These are phyloP conservation scores for Vitis hybrid DNA, from an alignment of 177 flowering plant genomes.

Conservation along the genomic window DNA sequence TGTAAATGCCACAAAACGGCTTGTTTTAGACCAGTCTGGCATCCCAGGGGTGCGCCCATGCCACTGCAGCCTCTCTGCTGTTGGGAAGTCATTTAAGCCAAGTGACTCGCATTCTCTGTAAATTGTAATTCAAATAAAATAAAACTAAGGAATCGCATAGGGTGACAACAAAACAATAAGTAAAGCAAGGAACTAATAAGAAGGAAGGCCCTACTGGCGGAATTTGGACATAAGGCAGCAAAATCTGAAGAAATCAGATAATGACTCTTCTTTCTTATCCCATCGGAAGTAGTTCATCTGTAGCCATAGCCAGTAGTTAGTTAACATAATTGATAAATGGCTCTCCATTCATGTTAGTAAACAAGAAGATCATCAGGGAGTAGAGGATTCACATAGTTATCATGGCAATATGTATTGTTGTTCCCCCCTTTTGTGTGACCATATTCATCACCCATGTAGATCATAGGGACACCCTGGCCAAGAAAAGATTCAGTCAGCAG, in stretches of 20 bases:
- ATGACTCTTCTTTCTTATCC: conserved; percentile 83
- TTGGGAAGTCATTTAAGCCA: conserved; percentile 78
- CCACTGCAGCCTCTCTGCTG: conserved; percentile 86
- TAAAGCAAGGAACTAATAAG: not conserved
- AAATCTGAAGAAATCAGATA: conserved; percentile 81
- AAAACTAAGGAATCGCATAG: not conserved
- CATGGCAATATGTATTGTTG: conserved; percentile 97
- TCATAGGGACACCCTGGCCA: conserved; percentile 91
- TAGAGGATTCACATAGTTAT: conserved; percentile 60
- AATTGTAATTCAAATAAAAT: conserved; percentile 5
- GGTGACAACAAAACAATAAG: conserved; percentile 1
- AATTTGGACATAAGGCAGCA: conserved; percentile 78
- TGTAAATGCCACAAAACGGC: conserved; percentile 87
- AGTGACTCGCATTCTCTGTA: conserved; percentile 90
- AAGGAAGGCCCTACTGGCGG: conserved; percentile 53
- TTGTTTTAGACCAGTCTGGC: conserved; percentile 85
- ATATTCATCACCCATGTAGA: conserved; percentile 94
- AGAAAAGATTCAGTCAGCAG: conserved; percentile 14
- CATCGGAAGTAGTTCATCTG: conserved; percentile 92
- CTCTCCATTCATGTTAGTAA: not conserved
- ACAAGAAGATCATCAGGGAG: conserved; percentile 2
- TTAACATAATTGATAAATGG: not conserved
- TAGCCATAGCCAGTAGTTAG: conserved; percentile 12
- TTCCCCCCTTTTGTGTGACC: conserved; percentile 98
- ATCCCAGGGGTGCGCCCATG: conserved; percentile 70